These are phyloP conservation scores for Athelia psychrophila DNA, from an alignment of 1,284 basidiomycete species.

Conservation along the genomic window DNA sequence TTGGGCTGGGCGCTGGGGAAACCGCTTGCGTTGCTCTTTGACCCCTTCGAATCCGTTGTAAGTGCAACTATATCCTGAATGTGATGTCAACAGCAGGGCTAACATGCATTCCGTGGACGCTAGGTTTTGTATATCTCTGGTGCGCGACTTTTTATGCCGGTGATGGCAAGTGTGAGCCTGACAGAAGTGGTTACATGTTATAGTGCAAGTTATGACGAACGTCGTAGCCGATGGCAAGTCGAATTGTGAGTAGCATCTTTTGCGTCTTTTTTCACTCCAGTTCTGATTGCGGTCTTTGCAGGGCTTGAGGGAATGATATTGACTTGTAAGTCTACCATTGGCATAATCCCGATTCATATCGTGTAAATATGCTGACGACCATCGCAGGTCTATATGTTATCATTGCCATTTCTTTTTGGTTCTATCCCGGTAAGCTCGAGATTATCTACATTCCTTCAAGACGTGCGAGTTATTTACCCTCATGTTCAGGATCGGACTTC, in stretches of 20 bases:
- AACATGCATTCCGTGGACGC: constrained; percentile 7
- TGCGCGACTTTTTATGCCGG: constrained; percentile 21
- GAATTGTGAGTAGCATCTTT: constrained; percentile 47
- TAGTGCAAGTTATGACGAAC: constrained; percentile 79
- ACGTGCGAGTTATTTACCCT: constrained; percentile 4
- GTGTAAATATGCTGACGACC: not conserved
- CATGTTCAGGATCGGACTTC: constrained; percentile 20
- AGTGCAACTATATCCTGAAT: constrained; percentile 21
- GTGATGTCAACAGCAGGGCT: no score
- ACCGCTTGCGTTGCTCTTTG: constrained; percentile 63
- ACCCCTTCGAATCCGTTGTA: constrained; percentile 65
- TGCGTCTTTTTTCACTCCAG: not conserved
- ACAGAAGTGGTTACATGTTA: not conserved
- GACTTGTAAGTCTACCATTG: constrained; percentile 47
- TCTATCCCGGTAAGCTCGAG: constrained; percentile 30
- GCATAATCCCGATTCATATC: not conserved
- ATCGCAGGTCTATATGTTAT: constrained; percentile 32
- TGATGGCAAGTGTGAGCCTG: constrained; percentile 39
- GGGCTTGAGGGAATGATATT: constrained; percentile 69
- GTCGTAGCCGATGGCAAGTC: constrained; percentile 83
- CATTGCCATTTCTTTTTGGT: constrained; percentile 39
- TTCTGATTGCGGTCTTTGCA: not conserved
- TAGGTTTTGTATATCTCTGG: constrained; percentile 37
- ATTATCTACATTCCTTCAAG: not conserved
- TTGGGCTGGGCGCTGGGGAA: constrained; percentile 66